These are phyloP conservation scores for Myxozyma sirexii DNA, from an alignment of 805 yeast genomes.

Conservation along the genomic window DNA sequence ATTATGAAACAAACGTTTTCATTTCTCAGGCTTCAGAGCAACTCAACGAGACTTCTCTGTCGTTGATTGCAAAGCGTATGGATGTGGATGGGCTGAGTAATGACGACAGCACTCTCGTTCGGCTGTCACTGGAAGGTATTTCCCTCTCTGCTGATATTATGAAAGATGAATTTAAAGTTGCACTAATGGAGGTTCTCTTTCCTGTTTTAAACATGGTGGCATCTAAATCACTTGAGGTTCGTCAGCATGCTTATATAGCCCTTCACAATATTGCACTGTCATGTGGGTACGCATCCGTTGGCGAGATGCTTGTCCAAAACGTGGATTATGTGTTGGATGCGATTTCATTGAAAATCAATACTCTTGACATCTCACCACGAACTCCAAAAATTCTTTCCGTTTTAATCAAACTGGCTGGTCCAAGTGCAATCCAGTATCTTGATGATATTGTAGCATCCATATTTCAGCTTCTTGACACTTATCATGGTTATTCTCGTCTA, in stretches of 20 bases:
- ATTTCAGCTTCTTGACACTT: conserved; percentile 76
- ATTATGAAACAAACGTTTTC: conserved; percentile 14
- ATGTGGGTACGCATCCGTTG: conserved; percentile 57
- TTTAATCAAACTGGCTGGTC: conserved; percentile 71
- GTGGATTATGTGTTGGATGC: conserved; percentile 81
- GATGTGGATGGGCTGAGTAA: conserved; percentile 17
- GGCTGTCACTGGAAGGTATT: conserved; percentile 34
- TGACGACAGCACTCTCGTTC: conserved; percentile 18
- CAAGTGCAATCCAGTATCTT: conserved; percentile 61
- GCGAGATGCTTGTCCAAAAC: conserved; percentile 61
- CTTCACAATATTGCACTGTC: conserved; percentile 53
- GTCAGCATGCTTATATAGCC: conserved; percentile 58
- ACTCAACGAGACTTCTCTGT: conserved; percentile 17
- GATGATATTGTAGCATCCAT: conserved; percentile 74
- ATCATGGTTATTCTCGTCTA: conserved; percentile 76
- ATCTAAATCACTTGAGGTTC: conserved; percentile 49
- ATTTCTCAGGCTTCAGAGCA: conserved; percentile 22
- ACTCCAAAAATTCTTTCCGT: conserved; percentile 70
- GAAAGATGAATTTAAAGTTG: conserved; percentile 51
- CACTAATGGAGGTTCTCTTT: conserved; percentile 70
- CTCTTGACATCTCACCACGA: conserved; percentile 73
- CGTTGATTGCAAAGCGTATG: conserved; percentile 15
- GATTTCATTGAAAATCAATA: conserved; percentile 67
- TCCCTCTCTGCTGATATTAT: conserved; percentile 32
- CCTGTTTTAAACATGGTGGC: conserved; percentile 76